Base-by-base conservation (phyloP, 108 stramenopile species). In the Mediolabrus comicus region DNA sequence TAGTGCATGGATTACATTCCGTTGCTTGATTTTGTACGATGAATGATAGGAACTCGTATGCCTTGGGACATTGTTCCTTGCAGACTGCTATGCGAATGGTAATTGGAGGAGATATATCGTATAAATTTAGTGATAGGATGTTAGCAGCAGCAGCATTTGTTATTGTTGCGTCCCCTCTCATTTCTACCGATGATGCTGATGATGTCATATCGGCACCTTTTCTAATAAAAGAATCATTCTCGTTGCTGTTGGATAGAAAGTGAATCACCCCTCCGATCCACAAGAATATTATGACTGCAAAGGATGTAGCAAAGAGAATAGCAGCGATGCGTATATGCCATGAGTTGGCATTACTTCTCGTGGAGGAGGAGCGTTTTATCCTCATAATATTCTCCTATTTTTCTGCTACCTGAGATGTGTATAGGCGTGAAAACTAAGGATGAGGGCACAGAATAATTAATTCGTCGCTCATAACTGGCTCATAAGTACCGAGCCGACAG, bases 1-100 rank as follows among this genome's bases (percentile, higher is more conserved):
- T 58, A 3, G 72, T 73, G 32, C 72, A 73, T 36, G 56, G 56
- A 4, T 32, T 57, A 6, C 55, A 56, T 29, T 56, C 54, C n/a
- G 54, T 27, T 6, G n/a, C 17, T 17, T 56, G 55, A 29, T 56
- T 29, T 3, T 56, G 4, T 30, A 56, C 33, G 24, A 56, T 56
- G 32, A 14, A 56, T 5, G 28, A 33, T 56, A 56, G 28, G 55
- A 56, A 56, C 9, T 56, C 55, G 55, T 56, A 56, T 31, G 55
- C 55, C 19, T 54, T 29, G 2, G 53, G 55, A 19, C 55, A 56
- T 31, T 56, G 4, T 1, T 56, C 8, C 7, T 29, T 33, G 10
- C 22, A 13, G n/a, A 56, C 16, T n/a, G 49, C 49, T 62, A 52
- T 62, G 54, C 61, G 49, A 53, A 54, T 54, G 16, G 1, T 62